These are phyloP conservation scores for Euphorbia tirucalli DNA, from an alignment of 345 rosid genomes.

Conservation along the genomic window DNA sequence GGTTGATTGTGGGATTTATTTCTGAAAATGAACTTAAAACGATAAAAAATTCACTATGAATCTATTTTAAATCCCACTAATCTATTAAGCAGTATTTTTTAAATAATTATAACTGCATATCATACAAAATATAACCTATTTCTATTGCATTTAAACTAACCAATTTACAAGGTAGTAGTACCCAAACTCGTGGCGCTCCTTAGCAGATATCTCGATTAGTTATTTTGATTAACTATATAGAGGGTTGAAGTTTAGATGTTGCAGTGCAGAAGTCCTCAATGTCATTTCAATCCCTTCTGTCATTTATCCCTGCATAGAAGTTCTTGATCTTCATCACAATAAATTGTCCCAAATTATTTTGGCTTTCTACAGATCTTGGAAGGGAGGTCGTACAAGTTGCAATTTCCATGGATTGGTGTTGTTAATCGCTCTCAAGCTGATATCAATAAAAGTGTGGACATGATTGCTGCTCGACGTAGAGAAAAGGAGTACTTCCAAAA, in stretches of 20 bases:
- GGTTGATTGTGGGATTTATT: neutral
- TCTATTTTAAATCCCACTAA: neutral
- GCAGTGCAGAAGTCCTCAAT: neutral
- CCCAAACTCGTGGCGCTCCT: neutral
- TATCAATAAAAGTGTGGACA: conserved; percentile 91
- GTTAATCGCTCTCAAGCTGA: conserved; percentile 99
- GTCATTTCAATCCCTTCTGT: neutral
- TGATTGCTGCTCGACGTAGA: conserved; percentile 96
- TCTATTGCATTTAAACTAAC: no score
- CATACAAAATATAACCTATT: no score
- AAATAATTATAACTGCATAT: neutral
- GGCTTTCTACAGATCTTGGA: conserved; percentile 64
- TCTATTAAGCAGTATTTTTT: no score
- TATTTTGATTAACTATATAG: neutral
- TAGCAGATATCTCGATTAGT: neutral
- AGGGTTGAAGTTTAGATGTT: neutral
- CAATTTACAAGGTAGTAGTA: neutral
- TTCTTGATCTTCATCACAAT: conserved; percentile 11
- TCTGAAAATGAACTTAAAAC: neutral
- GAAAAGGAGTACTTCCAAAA: conserved; percentile 77
- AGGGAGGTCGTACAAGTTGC: conserved; percentile 83
- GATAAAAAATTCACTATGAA: neutral
- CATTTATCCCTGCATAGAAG: conserved; percentile 7
- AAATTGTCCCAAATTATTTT: conserved; percentile 16
- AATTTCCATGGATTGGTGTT: conserved; percentile 93